phyloP scores from a whole-genome alignment of 2,329 filamentous ascomycete species.

The Xylariomycetidae sp. region DNA sequence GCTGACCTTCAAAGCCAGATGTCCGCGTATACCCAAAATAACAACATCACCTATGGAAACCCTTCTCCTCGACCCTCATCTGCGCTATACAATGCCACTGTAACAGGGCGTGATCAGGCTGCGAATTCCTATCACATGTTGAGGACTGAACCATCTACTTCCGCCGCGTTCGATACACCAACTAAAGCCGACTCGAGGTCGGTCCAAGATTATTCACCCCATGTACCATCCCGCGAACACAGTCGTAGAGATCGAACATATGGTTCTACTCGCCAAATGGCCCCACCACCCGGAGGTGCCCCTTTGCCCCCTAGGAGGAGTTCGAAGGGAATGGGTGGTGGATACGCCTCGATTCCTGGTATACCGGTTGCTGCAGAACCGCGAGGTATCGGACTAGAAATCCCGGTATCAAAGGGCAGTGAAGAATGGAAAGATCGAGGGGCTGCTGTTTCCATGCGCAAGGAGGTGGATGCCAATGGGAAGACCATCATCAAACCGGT shows the following conservation, averaged over 20 bases:
- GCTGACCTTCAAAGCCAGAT: conserved; percentile 19
- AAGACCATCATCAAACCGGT: conserved; percentile 76
- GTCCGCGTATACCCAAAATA: conserved; percentile 17
- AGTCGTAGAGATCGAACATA: conserved; percentile 68
- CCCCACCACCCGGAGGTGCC: conserved; percentile 46
- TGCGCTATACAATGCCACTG: conserved; percentile 22
- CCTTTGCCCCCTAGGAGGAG: conserved; percentile 70
- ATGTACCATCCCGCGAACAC: conserved; percentile 61
- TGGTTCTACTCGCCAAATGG: conserved; percentile 53
- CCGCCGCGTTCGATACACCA: conserved; percentile 51
- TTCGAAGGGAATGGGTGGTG: conserved; percentile 65
- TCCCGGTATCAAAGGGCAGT: conserved; percentile 52
- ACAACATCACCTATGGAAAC: conserved; percentile 20
- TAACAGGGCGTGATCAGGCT: conserved; percentile 28
- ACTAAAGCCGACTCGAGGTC: conserved; percentile 61
- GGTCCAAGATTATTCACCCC: conserved; percentile 52
- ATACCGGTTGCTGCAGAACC: conserved; percentile 33
- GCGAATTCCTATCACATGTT: conserved; percentile 37
- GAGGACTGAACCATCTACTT: conserved; percentile 54
- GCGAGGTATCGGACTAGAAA: conserved; percentile 32
- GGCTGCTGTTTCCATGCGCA: conserved; percentile 76
- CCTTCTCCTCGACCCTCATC: conserved; percentile 28
- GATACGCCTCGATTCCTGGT: conserved; percentile 41
- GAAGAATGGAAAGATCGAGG: conserved; percentile 97
- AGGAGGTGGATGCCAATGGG: conserved; percentile 81